These are phyloP conservation scores for Microbotryum silenes-acaulis DNA, from an alignment of 1,284 basidiomycete species.

Conservation along the genomic window DNA sequence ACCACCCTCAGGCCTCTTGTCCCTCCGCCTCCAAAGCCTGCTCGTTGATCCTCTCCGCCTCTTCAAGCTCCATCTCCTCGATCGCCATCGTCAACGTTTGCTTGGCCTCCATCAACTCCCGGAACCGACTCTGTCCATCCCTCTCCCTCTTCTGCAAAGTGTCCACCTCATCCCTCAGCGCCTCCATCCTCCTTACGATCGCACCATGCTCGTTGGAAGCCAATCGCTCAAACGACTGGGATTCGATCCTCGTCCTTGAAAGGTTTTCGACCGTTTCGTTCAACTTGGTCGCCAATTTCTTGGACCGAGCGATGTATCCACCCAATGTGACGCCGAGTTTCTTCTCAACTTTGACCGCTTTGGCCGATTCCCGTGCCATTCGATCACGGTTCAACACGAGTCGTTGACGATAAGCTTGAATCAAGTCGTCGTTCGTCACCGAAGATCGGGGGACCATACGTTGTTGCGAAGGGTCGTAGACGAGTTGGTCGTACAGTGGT, in stretches of 20 bases:
- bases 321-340: conserved; percentile 79
- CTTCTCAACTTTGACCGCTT: conserved; percentile 82
- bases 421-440: conserved; percentile 54
- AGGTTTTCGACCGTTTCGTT: conserved; percentile 62
- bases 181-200: conserved; percentile 64
- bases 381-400: conserved; percentile 59
- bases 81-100: conserved; percentile 55
- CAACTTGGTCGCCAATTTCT: conserved; percentile 60
- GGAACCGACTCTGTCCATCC: conserved; percentile 68
- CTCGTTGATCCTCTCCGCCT: conserved; percentile 67
- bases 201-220: conserved; percentile 61
- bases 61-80: conserved; percentile 41
- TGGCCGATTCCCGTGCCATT: conserved; percentile 74
- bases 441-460: conserved; percentile 60
- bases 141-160: conserved; percentile 65
- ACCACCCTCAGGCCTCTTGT: too few species aligned
- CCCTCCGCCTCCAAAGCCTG: conserved; percentile 19
- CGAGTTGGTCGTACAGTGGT: conserved; percentile 52
- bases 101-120: conserved; percentile 68
- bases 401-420: conserved; percentile 57
- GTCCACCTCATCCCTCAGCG: conserved; percentile 75
- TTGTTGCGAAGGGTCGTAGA: conserved; percentile 53
- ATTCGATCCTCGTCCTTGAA: conserved; percentile 58
- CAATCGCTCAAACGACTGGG: conserved; percentile 68
- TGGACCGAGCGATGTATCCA: conserved; percentile 76